Evolutionary conservation across 1,284 basidiomycete genomes (phyloP), one percentile per base, ranked within the genome.

Genomic region (Irpex lacteus): DNA sequence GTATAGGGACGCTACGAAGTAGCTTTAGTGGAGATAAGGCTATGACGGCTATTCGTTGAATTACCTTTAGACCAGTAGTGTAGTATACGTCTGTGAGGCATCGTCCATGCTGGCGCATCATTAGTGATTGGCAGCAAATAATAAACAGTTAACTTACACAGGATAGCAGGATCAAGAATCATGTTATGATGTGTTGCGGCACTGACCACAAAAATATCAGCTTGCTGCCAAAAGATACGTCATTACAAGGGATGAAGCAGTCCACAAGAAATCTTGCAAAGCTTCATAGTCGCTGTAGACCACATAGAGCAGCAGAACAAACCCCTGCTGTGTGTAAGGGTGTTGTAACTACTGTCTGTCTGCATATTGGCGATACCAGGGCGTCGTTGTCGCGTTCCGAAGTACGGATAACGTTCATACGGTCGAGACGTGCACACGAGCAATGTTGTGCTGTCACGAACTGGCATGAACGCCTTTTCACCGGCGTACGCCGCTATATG

Each of bases 1-100:
- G 76, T 97, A 98, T 63, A 98, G 79, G 49, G 82, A 83, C 5
- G 88, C 87, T 91, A 63, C 62, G 67, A 61, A 63, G 58, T 63
- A 18, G 63, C 62, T 61, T 64, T 18, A 21, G 34, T 52, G 37
- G 26, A 26, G 3, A 26, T 3, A 26, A 3, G 26, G 26, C 4
- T 26, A 26, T 26, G 26, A 4, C 4, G 26, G 26, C 26, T 4
- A 4, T 26, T 26, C 4, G 26, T 26, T 4, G 4, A 26, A 7
- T 57, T 66, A 87, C 85, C 87, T 83, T 96, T 94, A 69, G 92
- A 95, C 95, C 96, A 98, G 75, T 98, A 98, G 75, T 98, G 94
- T 56, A 98, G 77, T 55, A 92, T 90, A 61, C 94, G 84, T 62
- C 80, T 76, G 74, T 91, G 84, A 36, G 93, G 94, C 74, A 95